phyloP scores from a whole-genome alignment of 495 filamentous ascomycete genomes.

The Amorphotheca resinae region DNA sequence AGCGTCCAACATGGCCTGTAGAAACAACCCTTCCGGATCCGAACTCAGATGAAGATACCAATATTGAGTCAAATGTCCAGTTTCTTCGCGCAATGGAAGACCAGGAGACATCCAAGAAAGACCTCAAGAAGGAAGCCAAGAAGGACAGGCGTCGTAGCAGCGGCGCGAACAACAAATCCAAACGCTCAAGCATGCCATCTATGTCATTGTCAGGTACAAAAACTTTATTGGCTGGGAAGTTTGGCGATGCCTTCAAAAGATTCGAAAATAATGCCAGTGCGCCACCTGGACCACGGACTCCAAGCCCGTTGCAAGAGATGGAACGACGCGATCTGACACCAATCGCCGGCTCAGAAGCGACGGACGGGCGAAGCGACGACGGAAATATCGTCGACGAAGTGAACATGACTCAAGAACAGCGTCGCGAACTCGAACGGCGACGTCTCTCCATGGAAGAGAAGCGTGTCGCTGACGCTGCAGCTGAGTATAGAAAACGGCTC shows the following conservation, averaged over 20 bases:
- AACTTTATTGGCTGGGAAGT: slow-evolving; percentile 76
- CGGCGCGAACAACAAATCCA: slow-evolving; percentile 52
- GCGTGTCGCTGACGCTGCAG: slow-evolving; percentile 83
- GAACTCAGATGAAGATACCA: slow-evolving; percentile 44
- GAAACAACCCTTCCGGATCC: slow-evolving; percentile 16
- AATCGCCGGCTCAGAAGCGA: slow-evolving; percentile 65
- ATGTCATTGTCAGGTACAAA: slow-evolving; percentile 50
- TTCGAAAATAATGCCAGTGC: slow-evolving; percentile 60
- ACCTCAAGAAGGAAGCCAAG: no score
- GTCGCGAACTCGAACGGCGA: slow-evolving; percentile 76
- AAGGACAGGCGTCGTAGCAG: slow-evolving; percentile 59
- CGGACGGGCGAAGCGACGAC: slow-evolving; percentile 57
- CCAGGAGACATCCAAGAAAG: slow-evolving; percentile 53
- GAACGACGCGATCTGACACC: slow-evolving; percentile 50
- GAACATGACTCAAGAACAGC: slow-evolving; percentile 76
- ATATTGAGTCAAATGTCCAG: slow-evolving; percentile 78
- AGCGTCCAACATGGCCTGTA: slow-evolving; percentile 5
- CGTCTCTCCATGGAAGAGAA: slow-evolving; percentile 81
- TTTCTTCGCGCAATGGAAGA: slow-evolving; percentile 74
- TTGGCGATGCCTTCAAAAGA: slow-evolving; percentile 89
- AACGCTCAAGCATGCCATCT: slow-evolving; percentile 71
- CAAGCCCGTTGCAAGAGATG: slow-evolving; percentile 41
- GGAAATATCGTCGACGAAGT: slow-evolving; percentile 44
- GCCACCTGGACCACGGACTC: slow-evolving; percentile 32
- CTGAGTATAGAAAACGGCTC: slow-evolving; percentile 72